phyloP scores from a whole-genome alignment of 129 eudicot species.

The Cynara cardunculus region DNA sequence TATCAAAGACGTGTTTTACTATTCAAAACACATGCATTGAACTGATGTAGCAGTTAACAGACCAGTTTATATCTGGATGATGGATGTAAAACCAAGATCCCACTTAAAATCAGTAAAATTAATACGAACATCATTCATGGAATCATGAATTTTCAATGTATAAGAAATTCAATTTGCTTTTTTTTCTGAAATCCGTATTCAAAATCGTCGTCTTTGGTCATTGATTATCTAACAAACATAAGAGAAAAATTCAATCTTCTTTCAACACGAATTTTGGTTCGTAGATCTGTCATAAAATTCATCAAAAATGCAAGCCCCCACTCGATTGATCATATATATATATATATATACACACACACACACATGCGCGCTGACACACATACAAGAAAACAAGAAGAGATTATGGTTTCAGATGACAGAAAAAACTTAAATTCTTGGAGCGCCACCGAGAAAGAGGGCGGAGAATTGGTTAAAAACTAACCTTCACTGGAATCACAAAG shows the following conservation, averaged over 20 bases:
- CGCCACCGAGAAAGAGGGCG: not conserved
- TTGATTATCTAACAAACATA: not conserved
- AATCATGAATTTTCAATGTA: not conserved
- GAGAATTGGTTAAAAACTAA: not conserved
- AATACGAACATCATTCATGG: not conserved
- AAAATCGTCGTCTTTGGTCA: not conserved
- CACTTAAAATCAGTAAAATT: not conserved
- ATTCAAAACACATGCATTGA: not conserved
- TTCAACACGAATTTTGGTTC: not conserved
- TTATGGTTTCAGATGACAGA: not conserved
- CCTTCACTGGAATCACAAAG: constrained; percentile 15
- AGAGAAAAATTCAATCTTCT: not conserved
- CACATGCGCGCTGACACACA: not conserved
- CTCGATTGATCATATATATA: not conserved
- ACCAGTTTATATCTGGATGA: not conserved
- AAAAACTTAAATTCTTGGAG: not conserved
- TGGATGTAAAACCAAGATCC: not conserved
- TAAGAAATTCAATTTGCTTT: not conserved
- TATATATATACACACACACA: not conserved
- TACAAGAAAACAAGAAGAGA: not conserved
- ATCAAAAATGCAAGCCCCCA: constrained; percentile 1
- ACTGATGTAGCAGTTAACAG: not conserved
- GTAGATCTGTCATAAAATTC: not conserved
- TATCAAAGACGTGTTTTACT: not conserved
- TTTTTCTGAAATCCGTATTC: not conserved